Evolutionary conservation across 768 basidiomycete genomes (phyloP).

Genomic region (Leccinum disarticulatum): DNA sequence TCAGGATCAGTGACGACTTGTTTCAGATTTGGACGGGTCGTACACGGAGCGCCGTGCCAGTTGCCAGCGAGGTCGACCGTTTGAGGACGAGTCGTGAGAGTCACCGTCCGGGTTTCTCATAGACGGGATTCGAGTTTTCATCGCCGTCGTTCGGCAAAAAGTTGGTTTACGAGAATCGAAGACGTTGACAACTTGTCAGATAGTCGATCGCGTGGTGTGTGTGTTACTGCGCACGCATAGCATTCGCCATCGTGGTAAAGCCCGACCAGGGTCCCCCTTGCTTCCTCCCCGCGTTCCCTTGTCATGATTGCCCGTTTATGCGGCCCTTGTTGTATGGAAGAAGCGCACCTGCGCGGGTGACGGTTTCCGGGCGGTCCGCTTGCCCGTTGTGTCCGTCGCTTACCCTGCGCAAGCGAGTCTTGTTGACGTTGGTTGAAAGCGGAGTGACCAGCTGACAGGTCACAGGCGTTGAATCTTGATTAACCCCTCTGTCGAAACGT

Average conservation of each 20-base stretch:
- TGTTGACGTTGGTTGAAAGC: neutral
- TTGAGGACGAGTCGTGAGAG: neutral
- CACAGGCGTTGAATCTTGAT: conserved; percentile 1
- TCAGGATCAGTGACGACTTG: neutral
- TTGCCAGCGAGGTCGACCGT: neutral
- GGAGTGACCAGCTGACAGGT: neutral
- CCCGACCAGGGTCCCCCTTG: neutral
- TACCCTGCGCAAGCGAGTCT: too few species aligned
- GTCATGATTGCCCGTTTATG: neutral
- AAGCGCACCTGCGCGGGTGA: neutral
- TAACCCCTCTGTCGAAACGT: neutral
- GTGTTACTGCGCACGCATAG: neutral
- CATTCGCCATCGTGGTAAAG: neutral
- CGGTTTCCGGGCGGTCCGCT: neutral
- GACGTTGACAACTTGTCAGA: neutral
- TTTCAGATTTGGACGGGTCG: neutral
- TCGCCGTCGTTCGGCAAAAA: neutral
- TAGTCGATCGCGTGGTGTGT: neutral
- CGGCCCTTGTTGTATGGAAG: neutral
- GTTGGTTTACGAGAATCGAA: neutral
- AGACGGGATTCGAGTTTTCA: neutral
- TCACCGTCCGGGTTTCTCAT: neutral
- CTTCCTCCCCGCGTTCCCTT: neutral
- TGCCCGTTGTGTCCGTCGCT: neutral
- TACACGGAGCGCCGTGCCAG: neutral